Evolutionary conservation across 805 yeast species (phyloP).

Genomic region (Yamadazyma nakazawae): DNA sequence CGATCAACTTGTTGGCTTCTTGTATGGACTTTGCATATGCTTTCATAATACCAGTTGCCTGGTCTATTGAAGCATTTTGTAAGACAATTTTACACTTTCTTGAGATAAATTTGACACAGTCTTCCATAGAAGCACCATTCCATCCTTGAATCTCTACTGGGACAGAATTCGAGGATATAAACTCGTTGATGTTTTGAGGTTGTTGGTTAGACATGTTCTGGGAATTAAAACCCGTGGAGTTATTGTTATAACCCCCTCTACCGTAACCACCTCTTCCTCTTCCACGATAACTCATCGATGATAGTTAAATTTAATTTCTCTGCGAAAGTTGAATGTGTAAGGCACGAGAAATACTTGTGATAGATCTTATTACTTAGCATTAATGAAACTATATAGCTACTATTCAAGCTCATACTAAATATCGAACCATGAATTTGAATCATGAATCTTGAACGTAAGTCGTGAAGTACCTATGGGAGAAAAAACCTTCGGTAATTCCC

Average conservation of each 20-base stretch:
- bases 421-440: neutral
- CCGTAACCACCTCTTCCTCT: constrained; percentile 34
- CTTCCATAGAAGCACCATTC: constrained; percentile 74
- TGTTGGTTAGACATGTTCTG: constrained; percentile 16
- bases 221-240: constrained; percentile 15
- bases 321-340: neutral
- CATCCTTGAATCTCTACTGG: constrained; percentile 71
- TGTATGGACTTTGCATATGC: constrained; percentile 54
- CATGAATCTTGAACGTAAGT: too few relatives aligned
- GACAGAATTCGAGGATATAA: constrained; percentile 32
- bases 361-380: neutral
- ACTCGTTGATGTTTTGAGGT: constrained; percentile 25
- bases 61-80: constrained; percentile 50
- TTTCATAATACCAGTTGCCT: constrained; percentile 45
- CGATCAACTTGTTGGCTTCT: constrained; percentile 58
- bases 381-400: too few relatives aligned
- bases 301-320: neutral
- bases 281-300: constrained; percentile 36
- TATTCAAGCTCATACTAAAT: neutral
- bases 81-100: constrained; percentile 62
- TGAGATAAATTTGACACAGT: constrained; percentile 63
- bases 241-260: constrained; percentile 21
- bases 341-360: neutral
- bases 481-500: neutral
- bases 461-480: neutral